Conservation (phyloP, 176 grass and related monocot species). For the Avena sativa region DNA sequence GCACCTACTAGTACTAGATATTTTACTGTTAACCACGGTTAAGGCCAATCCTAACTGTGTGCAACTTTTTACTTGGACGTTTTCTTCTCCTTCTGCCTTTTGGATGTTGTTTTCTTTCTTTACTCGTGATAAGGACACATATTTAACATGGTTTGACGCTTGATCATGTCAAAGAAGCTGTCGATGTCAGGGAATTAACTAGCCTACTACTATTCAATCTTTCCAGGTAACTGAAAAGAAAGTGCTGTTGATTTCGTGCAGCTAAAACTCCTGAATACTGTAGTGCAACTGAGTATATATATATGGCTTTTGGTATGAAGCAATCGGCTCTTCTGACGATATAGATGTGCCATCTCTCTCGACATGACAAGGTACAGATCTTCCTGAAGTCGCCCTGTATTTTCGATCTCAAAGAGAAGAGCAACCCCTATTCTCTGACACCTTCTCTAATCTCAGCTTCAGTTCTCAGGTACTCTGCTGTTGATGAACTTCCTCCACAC, state of each 20-base stretch:
- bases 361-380: conserved; percentile 45
- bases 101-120: conserved; percentile 17
- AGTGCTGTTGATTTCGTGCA: conserved; percentile 19
- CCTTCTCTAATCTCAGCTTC: conserved; percentile 12
- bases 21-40: conserved; percentile 11
- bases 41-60: neutral
- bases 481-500: conserved; percentile 75
- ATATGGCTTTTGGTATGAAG: conserved; percentile 46
- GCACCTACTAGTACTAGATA: neutral
- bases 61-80: neutral
- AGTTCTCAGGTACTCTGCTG: conserved; percentile 59
- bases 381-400: neutral
- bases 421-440: conserved; percentile 8
- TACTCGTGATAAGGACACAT: neutral
- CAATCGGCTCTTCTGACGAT: conserved; percentile 19
- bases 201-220: conserved; percentile 7
- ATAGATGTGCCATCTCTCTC: conserved; percentile 54
- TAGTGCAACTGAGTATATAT: conserved; percentile 25
- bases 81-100: neutral
- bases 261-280: conserved; percentile 23
- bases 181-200: neutral
- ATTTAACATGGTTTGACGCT: conserved; percentile 34
- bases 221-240: conserved; percentile 19
- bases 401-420: neutral
- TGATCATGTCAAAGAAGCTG: conserved; percentile 11